phyloP scores from a whole-genome alignment of 345 rosid genomes.

The Turnera subulata region DNA sequence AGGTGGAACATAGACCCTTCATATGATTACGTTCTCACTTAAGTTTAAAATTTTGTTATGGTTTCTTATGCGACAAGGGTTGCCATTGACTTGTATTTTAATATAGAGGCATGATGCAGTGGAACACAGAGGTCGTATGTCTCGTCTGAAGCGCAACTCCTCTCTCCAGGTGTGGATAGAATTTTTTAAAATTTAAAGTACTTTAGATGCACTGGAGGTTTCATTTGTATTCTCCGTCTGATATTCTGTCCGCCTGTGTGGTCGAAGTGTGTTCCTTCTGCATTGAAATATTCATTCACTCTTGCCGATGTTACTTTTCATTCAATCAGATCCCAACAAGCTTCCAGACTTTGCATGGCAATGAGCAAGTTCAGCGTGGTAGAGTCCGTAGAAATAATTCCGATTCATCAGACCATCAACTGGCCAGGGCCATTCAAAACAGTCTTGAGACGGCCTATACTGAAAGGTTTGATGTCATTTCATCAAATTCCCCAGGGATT shows the following conservation, averaged over 20 bases:
- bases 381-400: conserved; percentile 4
- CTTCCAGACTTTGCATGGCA: conserved; percentile 9
- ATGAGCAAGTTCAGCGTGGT: conserved; percentile 15
- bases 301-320: not conserved
- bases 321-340: conserved; percentile 22
- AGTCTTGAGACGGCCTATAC: conserved; percentile 11
- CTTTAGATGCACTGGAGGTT: not conserved
- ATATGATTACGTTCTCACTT: not conserved
- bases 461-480: not conserved
- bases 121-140: conserved; percentile 24
- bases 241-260: not conserved
- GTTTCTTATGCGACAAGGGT: not conserved
- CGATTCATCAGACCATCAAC: conserved; percentile 10
- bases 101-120: conserved; percentile 24
- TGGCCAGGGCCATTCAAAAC: conserved; percentile 13
- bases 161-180: conserved; percentile 16
- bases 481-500: not conserved
- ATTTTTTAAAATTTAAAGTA: not conserved
- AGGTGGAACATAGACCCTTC: conserved; percentile 6
- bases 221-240: not conserved
- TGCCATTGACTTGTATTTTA: not conserved
- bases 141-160: conserved; percentile 22
- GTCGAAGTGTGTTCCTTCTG: not conserved
- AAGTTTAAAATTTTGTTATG: not conserved
- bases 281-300: not conserved